Base-by-base conservation (phyloP, 192 early-diverging fungal species). In the Nowakowskiella sp. region DNA sequence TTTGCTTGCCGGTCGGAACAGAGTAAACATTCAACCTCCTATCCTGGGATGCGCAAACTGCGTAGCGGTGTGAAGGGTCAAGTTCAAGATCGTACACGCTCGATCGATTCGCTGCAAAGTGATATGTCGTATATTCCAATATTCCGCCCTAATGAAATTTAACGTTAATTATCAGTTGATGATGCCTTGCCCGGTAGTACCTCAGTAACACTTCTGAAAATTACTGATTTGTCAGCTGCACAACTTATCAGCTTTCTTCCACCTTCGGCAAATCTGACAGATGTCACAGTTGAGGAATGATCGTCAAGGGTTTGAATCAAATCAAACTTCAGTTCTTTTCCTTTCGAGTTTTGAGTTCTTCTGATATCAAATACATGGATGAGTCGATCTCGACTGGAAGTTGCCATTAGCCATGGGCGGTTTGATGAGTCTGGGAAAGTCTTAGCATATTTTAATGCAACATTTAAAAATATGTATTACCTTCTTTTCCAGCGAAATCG, bases 201-300 rank as follows among this genome's bases (percentile, higher is more conserved):
- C 10, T 58, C 60, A 44, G 64, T 55, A 9, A 68, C 8, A 24
- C 53, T 32, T 26, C 88, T 72, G 47, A 91, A 91, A 3, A 87
- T 82, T 3, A 91, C 62, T 19, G 85, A 84, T 65, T 90, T 91
- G 55, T 91, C 89, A 6, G 87, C 87, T 6, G 76, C 85, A 59
- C 83, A 88, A 47, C 84, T 90, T 33, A 91, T 71, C 26, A 91
- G 65, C 23, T 70, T 76, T 19, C 61, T 65, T 10, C 85, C 88
- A 46, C 70, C 60, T 39, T 72, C 68, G 4, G 77, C 65, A 55
- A 91, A 91, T 44, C 70, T 68, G 31, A 91, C 77, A 21, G 74
- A 66, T 4, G 85, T 89, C 2, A 91, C 82, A 0, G 89, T 86
- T 0, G 87, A 86, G 36, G 89, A 86, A 49, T 91, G 89, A 48